These are phyloP conservation scores for Phylloporus arenicola DNA, from an alignment of 768 basidiomycete genomes.

Conservation along the genomic window DNA sequence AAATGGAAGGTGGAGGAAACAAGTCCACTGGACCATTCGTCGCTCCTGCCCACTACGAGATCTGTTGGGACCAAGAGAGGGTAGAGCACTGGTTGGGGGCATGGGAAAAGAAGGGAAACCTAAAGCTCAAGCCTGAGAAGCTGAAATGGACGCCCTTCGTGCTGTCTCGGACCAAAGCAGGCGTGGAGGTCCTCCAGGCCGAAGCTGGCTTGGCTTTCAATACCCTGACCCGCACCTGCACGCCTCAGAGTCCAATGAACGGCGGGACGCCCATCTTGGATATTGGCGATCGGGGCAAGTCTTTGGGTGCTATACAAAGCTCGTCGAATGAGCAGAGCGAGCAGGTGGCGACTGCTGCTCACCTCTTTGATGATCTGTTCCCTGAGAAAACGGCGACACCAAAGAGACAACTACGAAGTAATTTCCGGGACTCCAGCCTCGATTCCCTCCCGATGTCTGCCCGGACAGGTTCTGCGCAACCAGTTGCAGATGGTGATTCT, in stretches of 20 bases:
- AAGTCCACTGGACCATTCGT: constrained; percentile 50
- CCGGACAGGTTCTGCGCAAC: constrained; percentile 17
- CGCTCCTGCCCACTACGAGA: constrained; percentile 64
- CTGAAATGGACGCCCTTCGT: constrained; percentile 96
- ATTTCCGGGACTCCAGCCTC: constrained; percentile 11
- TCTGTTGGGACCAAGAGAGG: constrained; percentile 64
- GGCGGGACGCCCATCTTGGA: constrained; percentile 21
- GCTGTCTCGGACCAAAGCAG: constrained; percentile 42
- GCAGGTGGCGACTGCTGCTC: constrained; percentile 20
- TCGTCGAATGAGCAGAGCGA: constrained; percentile 9
- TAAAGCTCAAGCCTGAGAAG: constrained; percentile 72
- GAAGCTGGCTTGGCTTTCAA: constrained; percentile 13
- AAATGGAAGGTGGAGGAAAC: constrained; percentile 30
- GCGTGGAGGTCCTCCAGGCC: constrained; percentile 24
- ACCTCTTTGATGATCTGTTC: constrained; percentile 30
- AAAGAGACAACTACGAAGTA: constrained; percentile 15
- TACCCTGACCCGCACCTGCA: constrained; percentile 4
- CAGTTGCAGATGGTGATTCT: constrained; percentile 9
- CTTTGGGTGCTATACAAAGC: constrained; percentile 10
- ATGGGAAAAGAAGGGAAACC: constrained; percentile 76
- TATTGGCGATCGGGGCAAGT: constrained; percentile 13
- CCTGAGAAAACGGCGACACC: constrained; percentile 12
- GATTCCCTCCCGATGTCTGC: constrained; percentile 16
- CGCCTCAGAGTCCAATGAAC: constrained; percentile 17
- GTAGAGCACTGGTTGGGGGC: constrained; percentile 60